Base-by-base conservation (phyloP, 805 yeast species). In the Ogataea glucozyma region DNA sequence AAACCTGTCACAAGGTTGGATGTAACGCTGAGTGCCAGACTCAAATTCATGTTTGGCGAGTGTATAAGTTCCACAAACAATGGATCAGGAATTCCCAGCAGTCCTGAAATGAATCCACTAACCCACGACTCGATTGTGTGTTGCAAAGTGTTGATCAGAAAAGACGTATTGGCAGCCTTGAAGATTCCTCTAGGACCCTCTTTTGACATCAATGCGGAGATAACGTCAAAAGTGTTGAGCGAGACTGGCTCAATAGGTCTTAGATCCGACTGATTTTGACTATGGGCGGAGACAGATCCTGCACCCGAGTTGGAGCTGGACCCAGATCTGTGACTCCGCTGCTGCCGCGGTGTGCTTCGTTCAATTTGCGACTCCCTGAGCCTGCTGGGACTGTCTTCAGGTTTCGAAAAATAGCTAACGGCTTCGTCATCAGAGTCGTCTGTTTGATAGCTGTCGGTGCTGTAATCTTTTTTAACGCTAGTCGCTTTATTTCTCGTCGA, bases 61-160 rank as follows among this genome's bases (percentile, higher is more conserved):
- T 86, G 93, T 16, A 87, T 73, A 38, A 85, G 73, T 49, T 88
- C 96, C 52, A 88, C 81, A 60, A 88, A 84, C 48, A 81, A 79
- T 3, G 97, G 97, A 60, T 90, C 97, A 0, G 97, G 96, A 22
- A 88, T 78, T 14, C 85, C 83, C 40, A 86, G 62, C 34, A 87
- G 67, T 2, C 97, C 93, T 4, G 96, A 82, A 6, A 89, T 60
- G 49, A 90, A 78, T 3, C 97, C 97, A 0, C 95, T 85, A 36
- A 89, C 72, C 97, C 98, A 90, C 1, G 96, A 88, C 57, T 87
- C 91, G 34, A 89, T 67, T 0, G 96, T 85, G 37, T 81, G 78
- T 2, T 83, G 78, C 14, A 88, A 69, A 0, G 95, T 85, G 41
- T 77, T 83, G 58, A 85, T 75, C 14, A 93, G 71, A 56, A 89